These are phyloP conservation scores for Leccinum fallax DNA, from an alignment of 1,284 basidiomycete genomes.

Conservation along the genomic window DNA sequence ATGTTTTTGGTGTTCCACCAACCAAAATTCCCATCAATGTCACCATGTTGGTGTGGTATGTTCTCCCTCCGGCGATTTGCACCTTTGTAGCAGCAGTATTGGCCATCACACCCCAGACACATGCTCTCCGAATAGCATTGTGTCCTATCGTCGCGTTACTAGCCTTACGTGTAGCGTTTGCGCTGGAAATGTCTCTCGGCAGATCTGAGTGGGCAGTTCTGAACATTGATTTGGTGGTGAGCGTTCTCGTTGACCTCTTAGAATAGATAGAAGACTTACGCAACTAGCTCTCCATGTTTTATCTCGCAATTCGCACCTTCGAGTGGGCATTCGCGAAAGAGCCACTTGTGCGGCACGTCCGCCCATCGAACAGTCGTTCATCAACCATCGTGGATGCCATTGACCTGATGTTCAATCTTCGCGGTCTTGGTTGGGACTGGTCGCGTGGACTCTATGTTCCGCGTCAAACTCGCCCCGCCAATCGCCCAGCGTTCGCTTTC, in stretches of 20 bases:
- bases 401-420: slow-evolving; percentile 50
- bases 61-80: slow-evolving; percentile 41
- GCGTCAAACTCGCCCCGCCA: slow-evolving; percentile 42
- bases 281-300: slow-evolving; percentile 23
- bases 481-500: slow-evolving; percentile 40
- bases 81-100: slow-evolving; percentile 54
- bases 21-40: background rate
- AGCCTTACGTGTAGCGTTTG: slow-evolving; percentile 43
- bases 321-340: slow-evolving; percentile 19
- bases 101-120: slow-evolving; percentile 47
- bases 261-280: background rate
- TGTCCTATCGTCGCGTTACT: slow-evolving; percentile 46
- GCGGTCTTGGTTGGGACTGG: slow-evolving; percentile 57
- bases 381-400: slow-evolving; percentile 42
- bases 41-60: background rate
- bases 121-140: slow-evolving; percentile 43
- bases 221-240: background rate
- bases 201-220: slow-evolving; percentile 7
- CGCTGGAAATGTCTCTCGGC: slow-evolving; percentile 43
- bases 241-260: background rate
- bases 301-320: slow-evolving; percentile 15
- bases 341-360: slow-evolving; percentile 17
- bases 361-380: slow-evolving; percentile 3
- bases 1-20: background rate
- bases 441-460: slow-evolving; percentile 43